Base-by-base conservation (phyloP, 805 yeast genomes). In the Ascoidea tarda region DNA sequence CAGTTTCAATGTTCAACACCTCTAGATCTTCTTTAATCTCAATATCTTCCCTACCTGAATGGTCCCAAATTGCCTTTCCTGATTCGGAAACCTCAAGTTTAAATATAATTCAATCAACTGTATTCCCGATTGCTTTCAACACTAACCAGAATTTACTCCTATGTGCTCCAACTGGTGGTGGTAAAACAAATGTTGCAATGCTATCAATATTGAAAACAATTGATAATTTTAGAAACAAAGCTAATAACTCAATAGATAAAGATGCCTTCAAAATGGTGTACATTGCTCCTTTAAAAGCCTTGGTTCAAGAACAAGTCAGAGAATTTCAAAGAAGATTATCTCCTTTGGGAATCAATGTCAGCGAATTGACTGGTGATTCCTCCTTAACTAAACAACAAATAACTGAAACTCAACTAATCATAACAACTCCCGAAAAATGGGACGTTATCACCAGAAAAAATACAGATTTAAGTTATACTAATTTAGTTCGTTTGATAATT, bases 81-180 rank as follows among this genome's bases (percentile, higher is more conserved):
- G 64, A 75, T 0, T 66, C 73, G 1, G 87, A 85, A 61, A 82
- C 89, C 0, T 61, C 74, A 1, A 69, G 82, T 1, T 73, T 93
- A 58, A 93, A 93, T 65, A 69, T 87, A 51, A 78, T 93, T 14
- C 99, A 93, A 65, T 85, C 96, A 1, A 77, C 77, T 55, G 88
- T 90, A 0, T 87, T 68, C 57, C 93, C 93, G 1, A 62, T 71
- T n/a, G 96, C 96, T 0, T 87, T 91, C 57, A 61, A 73, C 4
- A 68, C 77, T 1, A 93, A 87, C 61, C 73, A 74, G 5, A 91
- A 90, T 60, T 63, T 93, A 46, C 69, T 91, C 16, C 70, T 91
- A 59, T 91, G 98, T 74, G 98, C 99, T 1, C 99, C 99, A 5
- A 91, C 99, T 0, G 99, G 99, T 70, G 96, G 96, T 2, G 99